Conservation (phyloP, 192 early-diverging fungal genomes). For the Geranomyces michiganensis region DNA sequence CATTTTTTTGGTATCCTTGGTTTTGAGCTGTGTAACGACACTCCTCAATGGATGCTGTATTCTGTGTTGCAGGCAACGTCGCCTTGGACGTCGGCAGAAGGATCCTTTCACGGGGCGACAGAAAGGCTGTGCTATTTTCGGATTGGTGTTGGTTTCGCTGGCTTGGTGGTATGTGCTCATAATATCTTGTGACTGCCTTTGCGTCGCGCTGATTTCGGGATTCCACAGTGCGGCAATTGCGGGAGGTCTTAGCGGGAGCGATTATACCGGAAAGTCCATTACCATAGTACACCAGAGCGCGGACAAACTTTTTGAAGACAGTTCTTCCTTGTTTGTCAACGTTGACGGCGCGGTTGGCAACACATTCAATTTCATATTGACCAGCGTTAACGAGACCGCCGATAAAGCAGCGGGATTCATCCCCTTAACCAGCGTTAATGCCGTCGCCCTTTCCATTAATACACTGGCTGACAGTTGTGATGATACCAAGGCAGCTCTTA, state of each 20-base stretch:
- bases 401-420: not conserved
- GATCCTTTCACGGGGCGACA: constrained; percentile 33
- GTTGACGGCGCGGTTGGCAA: not conserved
- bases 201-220: not conserved
- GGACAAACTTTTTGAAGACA: constrained; percentile 15
- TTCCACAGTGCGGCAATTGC: constrained; percentile 18
- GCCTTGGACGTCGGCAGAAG: constrained; percentile 31
- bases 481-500: not conserved
- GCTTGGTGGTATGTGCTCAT: constrained; percentile 26
- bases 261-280: constrained; percentile 9
- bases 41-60: constrained; percentile 29
- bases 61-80: constrained; percentile 20
- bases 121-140: constrained; percentile 2
- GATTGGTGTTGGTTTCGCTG: constrained; percentile 24
- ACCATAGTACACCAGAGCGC: constrained; percentile 4
- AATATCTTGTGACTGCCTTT: not conserved
- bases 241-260: constrained; percentile 16
- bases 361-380: not conserved
- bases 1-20: constrained; percentile 14
- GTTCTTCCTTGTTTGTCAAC: not conserved
- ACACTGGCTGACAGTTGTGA: not conserved
- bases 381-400: not conserved
- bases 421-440: not conserved
- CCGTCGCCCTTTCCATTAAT: not conserved
- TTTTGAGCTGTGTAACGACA: constrained; percentile 17